A percentile compares a stretch with the other conserved stretches of the same genome.
phyloP scores from a whole-genome alignment of 2,329 filamentous ascomycete genomes.

The Fusarium piperis region DNA sequence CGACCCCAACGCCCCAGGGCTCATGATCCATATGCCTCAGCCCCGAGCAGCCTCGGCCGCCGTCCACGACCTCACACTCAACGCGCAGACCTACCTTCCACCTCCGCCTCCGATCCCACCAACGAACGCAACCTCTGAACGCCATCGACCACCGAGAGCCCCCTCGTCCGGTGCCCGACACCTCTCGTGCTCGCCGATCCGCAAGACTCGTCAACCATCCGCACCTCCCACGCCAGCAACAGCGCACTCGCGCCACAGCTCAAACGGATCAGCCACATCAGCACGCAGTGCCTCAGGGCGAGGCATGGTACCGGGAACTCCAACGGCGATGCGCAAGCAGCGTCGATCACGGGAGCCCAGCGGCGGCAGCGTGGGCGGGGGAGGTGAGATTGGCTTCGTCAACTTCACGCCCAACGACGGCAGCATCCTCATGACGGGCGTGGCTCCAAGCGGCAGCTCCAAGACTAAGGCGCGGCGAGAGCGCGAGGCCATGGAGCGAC shows the following conservation, averaged over 20 bases:
- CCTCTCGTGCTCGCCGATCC: constrained; percentile 51
- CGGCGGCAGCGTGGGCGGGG: constrained; percentile 39
- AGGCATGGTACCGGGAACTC: constrained; percentile 51
- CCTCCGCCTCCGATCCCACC: constrained; percentile 45
- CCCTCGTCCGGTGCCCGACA: constrained; percentile 65
- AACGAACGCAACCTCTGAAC: constrained; percentile 44
- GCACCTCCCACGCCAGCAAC: constrained; percentile 53
- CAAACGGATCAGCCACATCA: constrained; percentile 50
- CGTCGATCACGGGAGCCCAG: constrained; percentile 51
- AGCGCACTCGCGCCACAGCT: constrained; percentile 51
- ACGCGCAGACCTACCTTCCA: constrained; percentile 49
- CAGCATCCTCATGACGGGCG: constrained; percentile 82
- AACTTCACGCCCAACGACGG: constrained; percentile 90
- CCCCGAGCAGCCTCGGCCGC: constrained; percentile 51
- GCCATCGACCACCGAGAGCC: constrained; percentile 60
- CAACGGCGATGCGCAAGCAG: constrained; percentile 53
- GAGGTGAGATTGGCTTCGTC: constrained; percentile 72
- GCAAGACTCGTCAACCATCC: constrained; percentile 55
- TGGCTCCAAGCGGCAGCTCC: constrained; percentile 88
- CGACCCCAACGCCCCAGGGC: constrained; percentile 49
- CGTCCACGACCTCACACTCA: constrained; percentile 48
- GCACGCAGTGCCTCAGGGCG: constrained; percentile 50
- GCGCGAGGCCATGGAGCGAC: constrained; percentile 83
- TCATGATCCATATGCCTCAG: constrained; percentile 66
- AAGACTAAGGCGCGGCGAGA: constrained; percentile 96